phyloP scores from a whole-genome alignment of 176 grass and related monocot genomes.

The Oropetium thomaeum region DNA sequence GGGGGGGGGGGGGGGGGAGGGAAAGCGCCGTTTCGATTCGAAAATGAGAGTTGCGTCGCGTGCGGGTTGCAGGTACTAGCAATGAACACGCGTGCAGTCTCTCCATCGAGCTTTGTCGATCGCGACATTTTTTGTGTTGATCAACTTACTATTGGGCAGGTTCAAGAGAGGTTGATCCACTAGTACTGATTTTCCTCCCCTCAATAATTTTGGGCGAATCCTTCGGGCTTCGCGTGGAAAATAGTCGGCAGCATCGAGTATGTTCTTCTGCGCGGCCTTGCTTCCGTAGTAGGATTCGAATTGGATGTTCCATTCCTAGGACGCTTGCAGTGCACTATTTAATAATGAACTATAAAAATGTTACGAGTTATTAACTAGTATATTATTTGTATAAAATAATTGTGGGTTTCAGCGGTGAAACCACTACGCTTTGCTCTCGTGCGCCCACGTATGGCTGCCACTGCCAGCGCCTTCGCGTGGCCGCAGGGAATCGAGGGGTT shows the following conservation, averaged over 20 bases:
- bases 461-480: conserved; percentile 8
- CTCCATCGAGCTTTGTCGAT: background rate
- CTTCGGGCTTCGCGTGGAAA: background rate
- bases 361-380: background rate
- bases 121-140: background rate
- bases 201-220: background rate
- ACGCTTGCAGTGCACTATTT: background rate
- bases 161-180: background rate
- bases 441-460: conserved; percentile 11
- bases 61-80: too few relatives aligned
- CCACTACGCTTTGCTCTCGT: background rate
- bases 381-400: background rate
- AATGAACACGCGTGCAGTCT: background rate
- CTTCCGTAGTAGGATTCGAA: background rate
- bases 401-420: background rate
- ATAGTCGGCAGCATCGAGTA: background rate
- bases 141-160: background rate
- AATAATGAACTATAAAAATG: too few relatives aligned
- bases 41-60: background rate
- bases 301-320: background rate
- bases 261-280: background rate
- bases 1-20: too few relatives aligned
- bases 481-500: background rate
- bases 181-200: background rate
- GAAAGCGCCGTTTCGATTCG: background rate